Base-by-base conservation (phyloP, 2,329 filamentous ascomycete species). In the Aspergillus melleus region DNA sequence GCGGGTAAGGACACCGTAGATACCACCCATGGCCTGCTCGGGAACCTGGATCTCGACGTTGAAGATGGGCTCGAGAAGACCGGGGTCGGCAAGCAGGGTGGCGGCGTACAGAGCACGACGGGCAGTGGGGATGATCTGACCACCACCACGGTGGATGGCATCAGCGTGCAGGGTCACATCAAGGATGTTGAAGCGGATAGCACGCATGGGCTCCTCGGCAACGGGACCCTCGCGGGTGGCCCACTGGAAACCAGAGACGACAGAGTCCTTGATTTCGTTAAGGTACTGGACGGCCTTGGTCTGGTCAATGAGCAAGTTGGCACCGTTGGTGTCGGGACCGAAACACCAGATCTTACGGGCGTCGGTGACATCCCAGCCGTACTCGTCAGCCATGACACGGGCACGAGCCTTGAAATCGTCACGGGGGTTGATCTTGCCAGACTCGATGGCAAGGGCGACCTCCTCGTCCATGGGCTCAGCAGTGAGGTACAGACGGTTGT, bases 281-380 rank as follows among this genome's bases (percentile, higher is more conserved):
- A 99, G 88, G 89, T 98, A 99, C 86, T 99, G 95, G 70, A 99
- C 95, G 73, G 95, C 95, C 91, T 98, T 99, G 87, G 94, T 97
- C 90, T 98, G 95, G 84, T 99, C 95, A 77, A 99, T 89, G 73
- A 99, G 86, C 87, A 99, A 84, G 89, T 99, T 99, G 87, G 95
- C 90, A 81, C 95, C 95, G 77, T 85, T 95, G 79, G 92, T 96
- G 82, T 99, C 95, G 74, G 95, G 95, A 82, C 95, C 95, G 84
- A 99, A 99, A 80, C 91, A 96, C 95, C 95, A 99, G 81, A 99
- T 99, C 92, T 99, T 99, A 84, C 96, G 92, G 82, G 95, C 95
- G 81, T 99, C 95, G 74, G 95, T 99, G 77, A 99, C 93, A 83
- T 99, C 95, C 95, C 95, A 99, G 79, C 92, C 94, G 85, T 91